Base-by-base conservation (phyloP, 2,329 filamentous ascomycete genomes). In the Neonectria ditissima region DNA sequence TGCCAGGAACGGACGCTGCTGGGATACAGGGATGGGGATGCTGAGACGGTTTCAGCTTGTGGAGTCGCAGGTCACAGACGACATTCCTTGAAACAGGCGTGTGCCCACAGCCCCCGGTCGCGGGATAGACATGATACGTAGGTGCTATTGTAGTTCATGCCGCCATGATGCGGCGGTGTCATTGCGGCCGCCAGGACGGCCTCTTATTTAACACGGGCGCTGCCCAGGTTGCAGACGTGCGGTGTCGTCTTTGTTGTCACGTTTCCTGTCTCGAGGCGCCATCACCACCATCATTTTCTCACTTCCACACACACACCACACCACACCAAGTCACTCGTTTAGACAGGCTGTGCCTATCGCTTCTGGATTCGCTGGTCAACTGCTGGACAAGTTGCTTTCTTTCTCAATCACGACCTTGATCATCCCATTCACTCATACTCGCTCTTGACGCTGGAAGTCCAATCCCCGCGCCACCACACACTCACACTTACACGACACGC, bases 351-450 rank as follows among this genome's bases (percentile, higher is more conserved):
- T 65, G 70, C 70, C 70, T 73, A 58, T 65, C 14, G 57, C 44
- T 57, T 57, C 43, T 58, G 51, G 58, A 44, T 28, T 62, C 48
- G 24, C n/a, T 59, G 47, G 51, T 48, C 69, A 59, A 68, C 69
- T 73, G 63, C 70, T 70, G 70, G 70, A 65, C 65, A 73, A 67
- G 70, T 72, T 70, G 69, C 30, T 53, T 50, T 50, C 20, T 41
- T 16, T n/a, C n/a, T 41, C 8, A 41, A 50, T 6, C 28, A 30
- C 47, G n/a, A 14, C 9, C 20, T 28, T 24, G 14, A 52, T 32
- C 39, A 11, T 20, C 13, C 30, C 2, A 9, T 20, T 53, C 28
- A 13, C 14, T 14, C 10, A 9, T 20, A 22, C 30, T 60, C 18
- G 34, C 30, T 34, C 14, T 30, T 32, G 28, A 50, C 47, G 28